These are phyloP conservation scores for Blastomyces emzantsi DNA, from an alignment of 2,329 filamentous ascomycete genomes.

Conservation along the genomic window DNA sequence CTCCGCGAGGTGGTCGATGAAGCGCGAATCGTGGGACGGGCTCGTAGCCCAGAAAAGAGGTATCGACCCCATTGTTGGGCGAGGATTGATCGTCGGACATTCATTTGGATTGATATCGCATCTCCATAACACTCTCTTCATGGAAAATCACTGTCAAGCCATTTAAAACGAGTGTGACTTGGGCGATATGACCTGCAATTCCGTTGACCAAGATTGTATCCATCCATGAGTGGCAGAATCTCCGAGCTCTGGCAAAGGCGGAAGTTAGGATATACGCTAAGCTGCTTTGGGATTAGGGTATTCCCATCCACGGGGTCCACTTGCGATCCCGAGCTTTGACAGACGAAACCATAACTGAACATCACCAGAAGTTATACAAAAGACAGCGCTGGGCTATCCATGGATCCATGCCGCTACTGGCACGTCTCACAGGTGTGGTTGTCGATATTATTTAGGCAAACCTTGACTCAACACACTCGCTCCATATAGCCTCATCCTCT, in stretches of 20 bases:
- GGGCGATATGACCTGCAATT: background rate
- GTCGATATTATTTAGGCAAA: background rate
- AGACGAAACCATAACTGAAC: no score
- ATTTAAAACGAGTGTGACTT: slow-evolving; percentile 2
- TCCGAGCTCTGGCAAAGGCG: background rate
- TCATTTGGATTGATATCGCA: background rate
- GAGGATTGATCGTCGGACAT: slow-evolving; percentile 2
- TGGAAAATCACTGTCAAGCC: background rate
- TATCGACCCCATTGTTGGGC: slow-evolving; percentile 1
- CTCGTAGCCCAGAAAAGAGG: background rate
- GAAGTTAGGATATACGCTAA: background rate
- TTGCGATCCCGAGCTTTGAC: no score
- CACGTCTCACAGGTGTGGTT: background rate
- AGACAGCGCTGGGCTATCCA: no score
- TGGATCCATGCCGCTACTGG: background rate
- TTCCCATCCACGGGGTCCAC: no score
- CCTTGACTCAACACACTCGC: background rate
- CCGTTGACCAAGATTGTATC: background rate
- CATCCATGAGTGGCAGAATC: background rate
- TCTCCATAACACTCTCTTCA: slow-evolving; percentile 1
- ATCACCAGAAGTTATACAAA: no score
- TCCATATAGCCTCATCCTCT: background rate
- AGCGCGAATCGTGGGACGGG: slow-evolving; percentile 11
- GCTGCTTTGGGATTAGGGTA: background rate
- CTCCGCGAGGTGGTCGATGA: slow-evolving; percentile 21